These are phyloP conservation scores for Bimuria novae-zelandiae DNA, from an alignment of 2,329 filamentous ascomycete genomes.

Conservation along the genomic window DNA sequence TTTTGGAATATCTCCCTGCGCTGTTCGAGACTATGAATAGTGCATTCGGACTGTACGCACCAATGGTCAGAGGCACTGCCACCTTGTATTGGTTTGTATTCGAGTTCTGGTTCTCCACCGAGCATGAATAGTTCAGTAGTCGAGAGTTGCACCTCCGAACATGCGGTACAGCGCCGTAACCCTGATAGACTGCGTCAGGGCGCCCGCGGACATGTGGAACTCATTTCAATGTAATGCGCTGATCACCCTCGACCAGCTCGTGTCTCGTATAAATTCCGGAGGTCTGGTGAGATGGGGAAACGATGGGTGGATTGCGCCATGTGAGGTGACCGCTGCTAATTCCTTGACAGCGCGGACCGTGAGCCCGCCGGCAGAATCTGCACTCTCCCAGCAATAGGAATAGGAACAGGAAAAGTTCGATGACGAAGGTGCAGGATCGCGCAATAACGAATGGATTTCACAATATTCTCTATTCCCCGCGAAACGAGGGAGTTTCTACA, in stretches of 20 bases:
- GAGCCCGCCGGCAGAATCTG: slow-evolving; percentile 36
- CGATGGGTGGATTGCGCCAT: slow-evolving; percentile 18
- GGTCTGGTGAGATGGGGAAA: slow-evolving; percentile 4
- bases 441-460: slow-evolving; percentile 34
- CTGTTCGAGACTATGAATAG: too few species aligned
- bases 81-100: slow-evolving; percentile 9
- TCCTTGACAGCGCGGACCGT: slow-evolving; percentile 34
- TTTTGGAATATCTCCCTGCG: not conserved
- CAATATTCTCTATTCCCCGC: slow-evolving; percentile 17
- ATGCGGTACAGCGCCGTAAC: slow-evolving; percentile 17
- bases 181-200: slow-evolving; percentile 17
- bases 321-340: slow-evolving; percentile 8
- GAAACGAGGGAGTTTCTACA: slow-evolving; percentile 9
- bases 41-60: too few species aligned
- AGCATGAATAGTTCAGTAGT: slow-evolving; percentile 1
- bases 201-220: slow-evolving; percentile 7
- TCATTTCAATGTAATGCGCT: slow-evolving; percentile 7
- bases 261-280: not conserved
- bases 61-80: slow-evolving; percentile 11
- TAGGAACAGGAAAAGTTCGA: slow-evolving; percentile 18
- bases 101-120: not conserved
- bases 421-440: slow-evolving; percentile 16
- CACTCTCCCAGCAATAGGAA: slow-evolving; percentile 13
- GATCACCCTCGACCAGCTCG: slow-evolving; percentile 9
- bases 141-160: not conserved